A percentile compares a stretch with the other conserved stretches of the same genome.
Conservation (phyloP, 2,329 filamentous ascomycete species). For the Xylariaceae sp. region DNA sequence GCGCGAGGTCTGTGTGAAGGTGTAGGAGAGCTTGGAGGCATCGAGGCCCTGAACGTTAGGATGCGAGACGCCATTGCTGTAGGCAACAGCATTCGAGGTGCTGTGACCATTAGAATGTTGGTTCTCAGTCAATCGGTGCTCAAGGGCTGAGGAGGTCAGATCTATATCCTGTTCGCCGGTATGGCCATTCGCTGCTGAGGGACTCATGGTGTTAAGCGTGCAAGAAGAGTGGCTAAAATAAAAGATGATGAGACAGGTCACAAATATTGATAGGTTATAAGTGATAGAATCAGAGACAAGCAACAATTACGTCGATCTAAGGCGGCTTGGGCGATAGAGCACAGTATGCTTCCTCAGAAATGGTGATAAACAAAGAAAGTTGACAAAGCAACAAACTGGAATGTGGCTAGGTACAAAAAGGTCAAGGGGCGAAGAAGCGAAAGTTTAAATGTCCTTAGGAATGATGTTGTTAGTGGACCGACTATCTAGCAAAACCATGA, state of each 20-base stretch:
- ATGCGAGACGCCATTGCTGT: slow-evolving; percentile 29
- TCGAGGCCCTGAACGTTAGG: slow-evolving; percentile 57
- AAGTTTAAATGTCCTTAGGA: slow-evolving; percentile 16
- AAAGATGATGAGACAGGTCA: not conserved
- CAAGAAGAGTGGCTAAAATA: not conserved
- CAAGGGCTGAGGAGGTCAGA: slow-evolving; percentile 49
- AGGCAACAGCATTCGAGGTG: slow-evolving; percentile 24
- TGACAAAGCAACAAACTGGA: no score
- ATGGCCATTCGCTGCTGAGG: slow-evolving; percentile 40
- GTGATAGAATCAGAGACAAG: slow-evolving; percentile 1
- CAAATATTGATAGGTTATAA: slow-evolving; percentile 1
- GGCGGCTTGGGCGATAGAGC: no score
- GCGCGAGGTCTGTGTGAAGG: slow-evolving; percentile 27
- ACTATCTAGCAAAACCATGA: slow-evolving; percentile 9
- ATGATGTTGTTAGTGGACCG: slow-evolving; percentile 11
- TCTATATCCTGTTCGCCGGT: slow-evolving; percentile 44
- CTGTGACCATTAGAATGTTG: slow-evolving; percentile 28
- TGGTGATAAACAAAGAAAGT: no score
- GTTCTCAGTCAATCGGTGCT: slow-evolving; percentile 43
- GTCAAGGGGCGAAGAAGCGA: slow-evolving; percentile 5
- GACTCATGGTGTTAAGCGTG: slow-evolving; percentile 40
- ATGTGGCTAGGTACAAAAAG: not conserved
- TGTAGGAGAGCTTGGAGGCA: slow-evolving; percentile 58
- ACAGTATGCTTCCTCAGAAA: no score
- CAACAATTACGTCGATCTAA: not conserved